Evolutionary conservation across 148 eudicot genomes (phyloP), one percentile per base, ranked within the genome.

Genomic region (Oxyria digyna): DNA sequence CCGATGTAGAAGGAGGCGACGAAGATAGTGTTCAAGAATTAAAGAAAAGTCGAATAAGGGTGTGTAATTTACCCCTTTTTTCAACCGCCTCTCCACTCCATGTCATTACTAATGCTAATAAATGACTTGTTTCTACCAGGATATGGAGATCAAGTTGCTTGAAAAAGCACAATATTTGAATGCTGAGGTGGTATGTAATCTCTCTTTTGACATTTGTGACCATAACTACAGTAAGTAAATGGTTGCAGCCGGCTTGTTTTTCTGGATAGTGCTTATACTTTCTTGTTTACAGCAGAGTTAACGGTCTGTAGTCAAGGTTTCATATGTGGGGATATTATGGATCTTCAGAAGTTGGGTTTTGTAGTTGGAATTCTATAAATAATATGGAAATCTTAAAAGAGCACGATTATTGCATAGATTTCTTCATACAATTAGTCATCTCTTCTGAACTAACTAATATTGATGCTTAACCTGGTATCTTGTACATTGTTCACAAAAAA

Each of bases 11-110:
- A 73, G 99, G 97, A 49, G 85, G 83, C 74, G 85, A 80, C 77
- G 97, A 87, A 75, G 97, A 90, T 76, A 77, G 89, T 54, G 75
- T 94, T 54, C 99, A 87, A 80, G 96, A 91, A 79, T 85, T 79
- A 71, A 94, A 94, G 74, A 88, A 78, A 82, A 90, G 72, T 70
- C 83, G 87, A 54, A 91, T 94, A 82, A 84, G 80, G 77, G 99
- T 94, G 78, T 69, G 88, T 32, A 37, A 35, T 35, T 63, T 46
- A 38, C 57, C 49, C 52, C 63, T 70, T 1, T 69, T 10, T 69
- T 20, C 32, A 13, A 26, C 3, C 14, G 71, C 45, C 37, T 43
- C 54, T 33, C 8, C 71, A 17, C 8, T 42, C 18, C n/a, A 7
- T 70, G 48, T 21, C 21, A 14, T 55, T n/a, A n/a, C 48, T 26